Conservation (phyloP, 306 rosid species). For the Gastrolobium bilobum region DNA sequence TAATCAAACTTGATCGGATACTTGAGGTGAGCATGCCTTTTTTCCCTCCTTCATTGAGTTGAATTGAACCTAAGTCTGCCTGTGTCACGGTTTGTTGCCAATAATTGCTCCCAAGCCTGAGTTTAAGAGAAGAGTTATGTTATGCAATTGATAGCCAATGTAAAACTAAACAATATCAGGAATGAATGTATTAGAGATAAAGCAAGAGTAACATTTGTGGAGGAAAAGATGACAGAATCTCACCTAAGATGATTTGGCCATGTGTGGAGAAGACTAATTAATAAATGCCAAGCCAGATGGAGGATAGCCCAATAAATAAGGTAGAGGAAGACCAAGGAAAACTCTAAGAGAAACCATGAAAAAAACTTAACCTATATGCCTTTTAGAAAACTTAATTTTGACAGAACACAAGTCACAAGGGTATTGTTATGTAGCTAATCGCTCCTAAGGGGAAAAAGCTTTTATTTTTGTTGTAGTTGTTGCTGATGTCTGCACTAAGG, state of each 20-base stretch:
- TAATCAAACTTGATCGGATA: background rate
- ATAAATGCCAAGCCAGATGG: background rate
- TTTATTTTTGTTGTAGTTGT: background rate
- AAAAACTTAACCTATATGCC: background rate
- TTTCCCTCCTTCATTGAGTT: background rate
- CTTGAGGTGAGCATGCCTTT: background rate
- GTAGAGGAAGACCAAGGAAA: background rate
- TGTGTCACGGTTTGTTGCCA: background rate
- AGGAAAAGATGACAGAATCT: background rate
- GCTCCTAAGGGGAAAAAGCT: background rate
- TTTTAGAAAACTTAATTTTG: background rate
- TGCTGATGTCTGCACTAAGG: background rate
- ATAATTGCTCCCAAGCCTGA: background rate
- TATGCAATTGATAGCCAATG: background rate
- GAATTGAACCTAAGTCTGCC: conserved; percentile 16
- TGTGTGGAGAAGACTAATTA: background rate
- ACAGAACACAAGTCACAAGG: background rate
- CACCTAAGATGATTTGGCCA: background rate
- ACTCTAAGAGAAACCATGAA: background rate
- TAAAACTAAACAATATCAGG: background rate
- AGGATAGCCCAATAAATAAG: background rate
- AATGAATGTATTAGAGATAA: background rate
- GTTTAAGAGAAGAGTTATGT: background rate
- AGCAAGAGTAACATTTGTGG: background rate
- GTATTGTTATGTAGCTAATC: background rate